Evolutionary conservation across 208 protist genomes (phyloP), one percentile per base, ranked within the genome.

Genomic region (Lotmaria passim): DNA sequence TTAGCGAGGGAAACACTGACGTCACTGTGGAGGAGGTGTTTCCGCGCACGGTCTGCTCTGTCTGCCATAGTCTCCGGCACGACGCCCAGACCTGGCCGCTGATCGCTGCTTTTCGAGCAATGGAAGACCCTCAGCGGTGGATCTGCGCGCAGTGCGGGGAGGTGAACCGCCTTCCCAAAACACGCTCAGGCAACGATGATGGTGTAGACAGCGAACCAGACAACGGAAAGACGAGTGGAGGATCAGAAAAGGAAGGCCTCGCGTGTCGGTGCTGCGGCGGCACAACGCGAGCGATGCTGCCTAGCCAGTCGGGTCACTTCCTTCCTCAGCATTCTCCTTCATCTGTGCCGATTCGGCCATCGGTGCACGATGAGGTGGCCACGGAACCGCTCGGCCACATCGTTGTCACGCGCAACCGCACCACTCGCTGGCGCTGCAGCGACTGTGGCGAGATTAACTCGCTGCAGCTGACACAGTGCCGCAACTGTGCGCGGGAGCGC

Each of bases 361-460:
- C 75, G 53, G 62, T 66, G n/a, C 65, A 73, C 12, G 84, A 81
- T 8, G 83, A 91, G 53, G 60, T 87, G 12, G 62, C 58, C 19
- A n/a, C 56, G 3, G 69, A 55, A 3, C 38, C 84, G 0, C 50
- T 88, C 4, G 86, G 86, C 21, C 73, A 74, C 33, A 71, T 92
- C 11, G 65, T 94, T 50, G 83, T 90, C 36, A 76, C 80, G 17
- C 70, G 81, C 30, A 87, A 92, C 59, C 83, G 86, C 34, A 74
- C 85, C 1, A 48, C 53, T 0, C 83, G 86, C 10, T 94, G 89
- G 86, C 83, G 80, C 24, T 94, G 89, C 41, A 26, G n/a, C n/a
- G 39, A 3, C 19, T 94, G 89, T 44, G 44, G 3, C 10, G 81
- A 92, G 80, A 66, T 91, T 5, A 94, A 94, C 59, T 86, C 89